Evolutionary conservation across 257 asterid species (phyloP).

Genomic region (Thymus quinquecostatus): DNA sequence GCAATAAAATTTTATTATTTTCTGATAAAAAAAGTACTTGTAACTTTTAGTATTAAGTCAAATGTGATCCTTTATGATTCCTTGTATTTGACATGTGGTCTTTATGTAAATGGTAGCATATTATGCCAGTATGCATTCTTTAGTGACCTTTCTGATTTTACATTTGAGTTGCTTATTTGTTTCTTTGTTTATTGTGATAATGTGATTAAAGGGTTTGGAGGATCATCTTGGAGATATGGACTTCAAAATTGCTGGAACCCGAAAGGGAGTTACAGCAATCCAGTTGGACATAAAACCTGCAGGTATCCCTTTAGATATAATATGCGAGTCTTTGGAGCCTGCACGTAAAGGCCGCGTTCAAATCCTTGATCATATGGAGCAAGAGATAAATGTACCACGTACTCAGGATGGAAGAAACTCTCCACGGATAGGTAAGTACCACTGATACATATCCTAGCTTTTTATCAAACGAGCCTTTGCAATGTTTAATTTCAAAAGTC

Average conservation of each 20-base stretch:
- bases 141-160: background rate
- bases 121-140: slow-evolving; percentile 17
- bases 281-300: slow-evolving; percentile 99
- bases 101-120: background rate
- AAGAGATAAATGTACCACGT: slow-evolving; percentile 79
- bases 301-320: slow-evolving; percentile 89
- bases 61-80: slow-evolving; percentile 14
- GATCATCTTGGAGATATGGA: slow-evolving; percentile 99
- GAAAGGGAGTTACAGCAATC: slow-evolving; percentile 87
- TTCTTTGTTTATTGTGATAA: background rate
- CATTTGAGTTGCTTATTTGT: background rate
- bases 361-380: slow-evolving; percentile 91
- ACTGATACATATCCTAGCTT: slow-evolving; percentile 1
- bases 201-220: slow-evolving; percentile 78
- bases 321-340: slow-evolving; percentile 79
- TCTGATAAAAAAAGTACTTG: background rate
- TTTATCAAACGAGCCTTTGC: slow-evolving; percentile 12
- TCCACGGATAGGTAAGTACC: slow-evolving; percentile 66
- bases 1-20: too few relatives aligned
- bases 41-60: background rate
- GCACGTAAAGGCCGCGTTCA: slow-evolving; percentile 82
- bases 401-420: slow-evolving; percentile 70
- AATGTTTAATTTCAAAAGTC: slow-evolving; percentile 12
- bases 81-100: background rate
- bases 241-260: slow-evolving; percentile 97